A percentile compares a stretch with the other conserved stretches of the same genome.
These are phyloP conservation scores for Hibiscus mutabilis DNA, from an alignment of 345 rosid genomes.

Conservation along the genomic window DNA sequence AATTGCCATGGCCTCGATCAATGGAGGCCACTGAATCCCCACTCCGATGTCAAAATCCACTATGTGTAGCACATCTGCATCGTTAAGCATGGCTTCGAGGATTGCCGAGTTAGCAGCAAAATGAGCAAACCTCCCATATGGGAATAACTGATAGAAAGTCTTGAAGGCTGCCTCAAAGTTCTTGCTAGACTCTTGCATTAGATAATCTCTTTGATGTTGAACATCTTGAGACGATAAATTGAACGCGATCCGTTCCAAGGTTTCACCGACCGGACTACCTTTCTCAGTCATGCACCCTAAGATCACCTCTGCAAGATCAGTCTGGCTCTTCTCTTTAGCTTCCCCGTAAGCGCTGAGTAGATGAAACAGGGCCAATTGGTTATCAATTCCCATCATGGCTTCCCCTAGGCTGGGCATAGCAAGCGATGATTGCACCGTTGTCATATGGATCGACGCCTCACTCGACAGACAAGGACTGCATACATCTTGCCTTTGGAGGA, in stretches of 20 bases:
- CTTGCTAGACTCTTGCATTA: slow-evolving; percentile 30
- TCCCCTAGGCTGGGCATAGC: too few relatives aligned
- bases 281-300: neutral
- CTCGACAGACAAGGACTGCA: neutral
- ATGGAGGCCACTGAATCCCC: slow-evolving; percentile 46
- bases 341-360: neutral
- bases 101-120: slow-evolving; percentile 43
- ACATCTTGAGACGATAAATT: neutral
- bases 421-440: too few relatives aligned
- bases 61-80: slow-evolving; percentile 20
- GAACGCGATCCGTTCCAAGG: slow-evolving; percentile 33
- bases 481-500: too few relatives aligned
- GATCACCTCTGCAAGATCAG: neutral
- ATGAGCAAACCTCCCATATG: slow-evolving; percentile 46
- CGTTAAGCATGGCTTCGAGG: slow-evolving; percentile 28
- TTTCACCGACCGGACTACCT: neutral
- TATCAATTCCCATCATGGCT: neutral
- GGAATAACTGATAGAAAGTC: slow-evolving; percentile 41
- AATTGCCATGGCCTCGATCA: slow-evolving; percentile 33
- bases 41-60: slow-evolving; percentile 47
- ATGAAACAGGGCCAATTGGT: neutral
- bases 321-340: neutral
- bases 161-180: slow-evolving; percentile 33
- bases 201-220: slow-evolving; percentile 19
- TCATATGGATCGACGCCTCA: neutral